Conservation (phyloP, 2,329 filamentous ascomycete species). For the Colletotrichum euphorbiae region DNA sequence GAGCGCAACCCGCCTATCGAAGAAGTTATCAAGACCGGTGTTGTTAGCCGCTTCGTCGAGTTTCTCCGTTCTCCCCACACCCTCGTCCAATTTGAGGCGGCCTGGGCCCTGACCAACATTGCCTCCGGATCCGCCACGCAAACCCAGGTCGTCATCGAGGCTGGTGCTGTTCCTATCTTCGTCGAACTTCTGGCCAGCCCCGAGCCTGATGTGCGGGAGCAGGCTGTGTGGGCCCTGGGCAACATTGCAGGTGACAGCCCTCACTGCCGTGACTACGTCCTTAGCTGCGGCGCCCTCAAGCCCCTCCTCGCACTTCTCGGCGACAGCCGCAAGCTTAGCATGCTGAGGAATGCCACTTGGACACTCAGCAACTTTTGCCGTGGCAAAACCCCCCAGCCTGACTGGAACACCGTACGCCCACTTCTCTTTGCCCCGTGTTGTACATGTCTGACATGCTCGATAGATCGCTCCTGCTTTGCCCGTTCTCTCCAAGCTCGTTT, state of each 20-base stretch:
- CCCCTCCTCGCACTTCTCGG: slow-evolving; percentile 90
- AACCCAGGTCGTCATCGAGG: slow-evolving; percentile 98
- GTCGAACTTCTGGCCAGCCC: slow-evolving; percentile 95
- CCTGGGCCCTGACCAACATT: slow-evolving; percentile 99
- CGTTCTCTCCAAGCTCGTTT: slow-evolving; percentile 95
- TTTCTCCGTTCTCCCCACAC: slow-evolving; percentile 98
- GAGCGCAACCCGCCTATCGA: slow-evolving; percentile 99
- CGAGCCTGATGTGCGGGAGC: slow-evolving; percentile 96
- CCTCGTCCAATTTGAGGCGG: slow-evolving; percentile 97
- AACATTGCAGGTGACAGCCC: slow-evolving; percentile 99
- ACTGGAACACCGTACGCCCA: slow-evolving; percentile 89
- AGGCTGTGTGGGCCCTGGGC: slow-evolving; percentile 97
- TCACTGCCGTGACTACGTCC: slow-evolving; percentile 95
- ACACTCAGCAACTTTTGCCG: slow-evolving; percentile 99
- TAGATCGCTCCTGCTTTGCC: slow-evolving; percentile 95
- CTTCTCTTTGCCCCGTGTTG: neutral
- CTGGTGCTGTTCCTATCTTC: slow-evolving; percentile 97
- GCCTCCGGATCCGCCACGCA: slow-evolving; percentile 96
- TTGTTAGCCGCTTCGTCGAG: slow-evolving; percentile 96
- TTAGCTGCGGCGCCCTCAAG: slow-evolving; percentile 89
- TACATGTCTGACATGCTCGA: neutral
- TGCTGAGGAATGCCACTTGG: slow-evolving; percentile 99
- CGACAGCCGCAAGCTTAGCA: slow-evolving; percentile 98
- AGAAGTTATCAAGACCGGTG: slow-evolving; percentile 98
- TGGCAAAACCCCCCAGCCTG: slow-evolving; percentile 98